These are phyloP conservation scores for Ganoderma boninense DNA, from an alignment of 1,284 basidiomycete genomes.

Conservation along the genomic window DNA sequence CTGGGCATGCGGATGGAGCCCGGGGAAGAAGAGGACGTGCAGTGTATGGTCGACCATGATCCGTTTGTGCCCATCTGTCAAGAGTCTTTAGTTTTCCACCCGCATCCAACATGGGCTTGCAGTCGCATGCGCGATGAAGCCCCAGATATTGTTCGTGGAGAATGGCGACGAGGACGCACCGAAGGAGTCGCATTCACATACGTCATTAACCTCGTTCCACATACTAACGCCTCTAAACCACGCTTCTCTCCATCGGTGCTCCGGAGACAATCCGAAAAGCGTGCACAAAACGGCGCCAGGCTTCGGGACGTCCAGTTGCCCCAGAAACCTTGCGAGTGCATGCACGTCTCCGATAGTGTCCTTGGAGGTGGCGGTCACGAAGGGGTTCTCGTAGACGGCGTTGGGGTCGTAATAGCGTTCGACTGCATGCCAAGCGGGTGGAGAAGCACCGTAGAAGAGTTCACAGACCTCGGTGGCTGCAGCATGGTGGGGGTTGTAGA, in stretches of 20 bases:
- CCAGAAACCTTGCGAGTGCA: slow-evolving; percentile 61
- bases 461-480: slow-evolving; percentile 73
- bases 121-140: too few species aligned
- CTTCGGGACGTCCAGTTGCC: slow-evolving; percentile 67
- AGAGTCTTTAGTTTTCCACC: not conserved
- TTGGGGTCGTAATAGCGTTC: slow-evolving; percentile 73
- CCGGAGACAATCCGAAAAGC: slow-evolving; percentile 56
- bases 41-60: slow-evolving; percentile 72
- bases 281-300: slow-evolving; percentile 66
- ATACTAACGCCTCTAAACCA: slow-evolving; percentile 66
- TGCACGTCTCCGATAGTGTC: slow-evolving; percentile 75
- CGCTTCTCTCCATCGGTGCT: slow-evolving; percentile 42
- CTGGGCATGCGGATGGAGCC: slow-evolving; percentile 39
- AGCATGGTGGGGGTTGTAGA: slow-evolving; percentile 53
- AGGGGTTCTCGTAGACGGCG: slow-evolving; percentile 80
- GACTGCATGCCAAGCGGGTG: slow-evolving; percentile 55
- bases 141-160: not conserved
- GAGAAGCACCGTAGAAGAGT: slow-evolving; percentile 66
- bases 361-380: slow-evolving; percentile 76
- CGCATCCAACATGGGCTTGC: not conserved
- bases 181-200: slow-evolving; percentile 79
- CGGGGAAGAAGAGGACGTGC: slow-evolving; percentile 49
- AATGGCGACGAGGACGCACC: slow-evolving; percentile 54
- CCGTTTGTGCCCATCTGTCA: slow-evolving; percentile 71
- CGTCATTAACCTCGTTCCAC: slow-evolving; percentile 77